Base-by-base conservation (phyloP, 495 filamentous ascomycete species). In the Filosporella fistucella region DNA sequence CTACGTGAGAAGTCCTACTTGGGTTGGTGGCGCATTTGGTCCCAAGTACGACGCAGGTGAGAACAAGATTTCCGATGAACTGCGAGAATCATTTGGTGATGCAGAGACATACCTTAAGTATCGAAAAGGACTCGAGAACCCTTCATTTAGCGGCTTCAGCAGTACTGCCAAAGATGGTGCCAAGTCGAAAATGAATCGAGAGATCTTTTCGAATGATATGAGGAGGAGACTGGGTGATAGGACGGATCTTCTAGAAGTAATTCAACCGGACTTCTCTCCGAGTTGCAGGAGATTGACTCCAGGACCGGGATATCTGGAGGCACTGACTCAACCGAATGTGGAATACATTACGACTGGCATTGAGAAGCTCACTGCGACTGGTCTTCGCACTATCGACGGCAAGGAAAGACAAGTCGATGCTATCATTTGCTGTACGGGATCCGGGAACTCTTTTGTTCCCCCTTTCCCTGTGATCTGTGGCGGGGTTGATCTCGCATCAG, bases 251-350 rank as follows among this genome's bases (percentile, higher is more conserved):
- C n/a, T n/a, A n/a, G n/a, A n/a, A n/a, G n/a, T n/a, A n/a, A n/a
- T n/a, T n/a, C n/a, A n/a, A n/a, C n/a, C n/a, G 0, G 75, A 82
- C 49, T 87, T 82, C 56, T 69, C 74, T 0, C 79, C 79, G 3
- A 72, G 77, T 59, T 89, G 83, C 54, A 76, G 83, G 26, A 80
- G 85, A 12, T 66, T 84, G 0, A 88, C 84, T 0, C 84, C 84
- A 0, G 84, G 82, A 0, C 77, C 77, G 4, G 82, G 81, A 0
- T 88, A 87, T 57, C 73, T 88, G 13, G 82, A 87, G 51, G 75
- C 84, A 6, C 60, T 88, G 42, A 63, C 68, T 1, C 68, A 81
- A 56, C 66, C 72, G n/a, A 85, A 88, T 50, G 78, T 81, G 20
- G 65, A 65, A 45, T 77, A 77, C 45, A 77, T 83, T 58, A 66